These are phyloP conservation scores for Syzygium syzygioides DNA, from an alignment of 441 rosid genomes.

Conservation along the genomic window DNA sequence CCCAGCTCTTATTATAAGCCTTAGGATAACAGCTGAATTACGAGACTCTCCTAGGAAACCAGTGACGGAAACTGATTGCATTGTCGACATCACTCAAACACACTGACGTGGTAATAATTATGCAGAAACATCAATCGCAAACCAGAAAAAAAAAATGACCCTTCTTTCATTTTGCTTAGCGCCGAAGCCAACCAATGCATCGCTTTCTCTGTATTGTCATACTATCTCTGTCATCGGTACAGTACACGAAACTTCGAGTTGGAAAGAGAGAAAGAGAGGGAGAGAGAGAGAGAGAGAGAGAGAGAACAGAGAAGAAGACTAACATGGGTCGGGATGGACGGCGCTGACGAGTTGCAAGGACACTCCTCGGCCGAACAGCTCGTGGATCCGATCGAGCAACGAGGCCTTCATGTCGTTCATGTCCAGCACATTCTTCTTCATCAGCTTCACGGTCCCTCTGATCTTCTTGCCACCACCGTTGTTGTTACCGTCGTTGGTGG, in stretches of 20 bases:
- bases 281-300: background rate
- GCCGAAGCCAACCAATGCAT: background rate
- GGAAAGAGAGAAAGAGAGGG: background rate
- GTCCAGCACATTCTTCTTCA: slow-evolving; percentile 16
- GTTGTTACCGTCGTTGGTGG: background rate
- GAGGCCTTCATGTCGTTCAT: slow-evolving; percentile 12
- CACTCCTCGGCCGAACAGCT: slow-evolving; percentile 6
- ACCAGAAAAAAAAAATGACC: background rate
- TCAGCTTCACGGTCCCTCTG: slow-evolving; percentile 9
- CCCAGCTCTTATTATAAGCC: background rate
- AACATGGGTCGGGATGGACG: background rate
- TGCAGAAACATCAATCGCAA: background rate
- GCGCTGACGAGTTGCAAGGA: slow-evolving; percentile 11
- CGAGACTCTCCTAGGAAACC: background rate
- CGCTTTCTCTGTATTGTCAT: background rate
- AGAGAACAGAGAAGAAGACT: background rate
- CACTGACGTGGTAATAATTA: background rate
- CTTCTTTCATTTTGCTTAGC: background rate
- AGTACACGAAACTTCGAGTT: background rate
- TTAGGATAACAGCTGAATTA: background rate
- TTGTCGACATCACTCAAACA: background rate
- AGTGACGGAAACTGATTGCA: background rate
- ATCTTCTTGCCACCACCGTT: background rate
- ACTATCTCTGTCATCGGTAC: background rate
- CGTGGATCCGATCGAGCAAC: slow-evolving; percentile 7